Base-by-base conservation (phyloP, 805 yeast species). In the Pichia occidentalis region DNA sequence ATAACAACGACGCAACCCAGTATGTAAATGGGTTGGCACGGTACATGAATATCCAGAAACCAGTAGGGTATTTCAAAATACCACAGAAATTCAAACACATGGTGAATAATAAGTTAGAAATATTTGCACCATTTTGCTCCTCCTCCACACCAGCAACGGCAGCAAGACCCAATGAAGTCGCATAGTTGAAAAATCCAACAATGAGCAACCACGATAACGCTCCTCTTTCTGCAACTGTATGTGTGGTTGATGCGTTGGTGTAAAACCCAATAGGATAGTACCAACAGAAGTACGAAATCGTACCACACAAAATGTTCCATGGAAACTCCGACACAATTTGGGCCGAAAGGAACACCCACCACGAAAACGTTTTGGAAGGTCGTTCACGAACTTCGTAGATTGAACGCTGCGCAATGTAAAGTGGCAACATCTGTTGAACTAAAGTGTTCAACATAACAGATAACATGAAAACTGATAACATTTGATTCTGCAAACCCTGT, bases 41-140 rank as follows among this genome's bases (percentile, higher is more conserved):
- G 67, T 80, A 82, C 85, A 82, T 77, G 67, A 80, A 82, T 30
- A 71, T 64, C 87, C 88, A 75, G 67, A 84, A 84, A n/a, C 85
- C 76, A 14, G 64, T 53, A 30, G 76, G 71, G 18, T 73, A 64
- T 12, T 73, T 76, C 63, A 84, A 63, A 30, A 80, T 85, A 69
- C 95, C 95, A 69, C 86, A 80, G 73, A 83, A 81, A 38, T 73
- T 71, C 61, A 84, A 63, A 27, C 75, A 65, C 67, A 80, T 60
- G 2, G 82, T 74, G 59, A 76, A 80, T 44, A 77, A 52, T 49
- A 81, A 51, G 25, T 72, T 63, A 1, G 75, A 70, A 39, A 77
- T 43, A 48, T 77, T 76, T 43, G 81, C 85, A 33, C 84, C 87
- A 49, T 77, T 75, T 39, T 73, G 79, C 19, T 69, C 74, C 21